These are phyloP conservation scores for Nannochloropsis salina DNA, from an alignment of 108 stramenopile genomes.

Conservation along the genomic window DNA sequence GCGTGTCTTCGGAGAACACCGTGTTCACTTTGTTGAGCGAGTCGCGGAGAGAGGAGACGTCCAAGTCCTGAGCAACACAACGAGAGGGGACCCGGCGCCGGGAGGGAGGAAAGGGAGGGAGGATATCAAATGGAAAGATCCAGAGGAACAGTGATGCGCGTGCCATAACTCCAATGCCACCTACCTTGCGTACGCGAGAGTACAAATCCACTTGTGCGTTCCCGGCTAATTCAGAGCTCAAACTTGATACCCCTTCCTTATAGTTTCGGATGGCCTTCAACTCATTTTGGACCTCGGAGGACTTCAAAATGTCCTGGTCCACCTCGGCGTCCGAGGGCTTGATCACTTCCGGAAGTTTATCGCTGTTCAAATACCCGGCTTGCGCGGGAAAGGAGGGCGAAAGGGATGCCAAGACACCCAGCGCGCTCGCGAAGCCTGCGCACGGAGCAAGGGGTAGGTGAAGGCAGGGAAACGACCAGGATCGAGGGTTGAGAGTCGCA, in stretches of 20 bases:
- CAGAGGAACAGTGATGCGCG: too few species aligned
- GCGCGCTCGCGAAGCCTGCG: background rate
- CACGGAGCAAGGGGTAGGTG: background rate
- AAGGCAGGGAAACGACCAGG: background rate
- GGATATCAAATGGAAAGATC: background rate
- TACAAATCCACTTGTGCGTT: slow-evolving; percentile 12
- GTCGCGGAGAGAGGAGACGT: background rate
- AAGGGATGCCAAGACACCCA: background rate
- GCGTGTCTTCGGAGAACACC: slow-evolving; percentile 20
- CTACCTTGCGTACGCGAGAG: background rate
- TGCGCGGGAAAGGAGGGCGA: background rate
- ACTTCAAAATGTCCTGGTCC: slow-evolving; percentile 13
- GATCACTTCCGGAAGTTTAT: background rate
- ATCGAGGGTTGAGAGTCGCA: background rate
- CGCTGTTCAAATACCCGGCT: background rate
- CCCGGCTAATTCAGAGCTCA: background rate
- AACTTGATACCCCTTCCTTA: background rate
- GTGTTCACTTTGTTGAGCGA: slow-evolving; percentile 19
- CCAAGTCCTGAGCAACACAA: background rate
- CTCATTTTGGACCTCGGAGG: background rate
- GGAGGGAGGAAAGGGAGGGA: background rate
- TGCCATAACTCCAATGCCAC: background rate
- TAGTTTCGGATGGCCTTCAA: slow-evolving; percentile 11
- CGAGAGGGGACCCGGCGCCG: background rate
- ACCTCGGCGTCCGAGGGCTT: background rate